Evolutionary conservation across 2,329 filamentous ascomycete genomes (phyloP).

Genomic region (Colletotrichum sp.): DNA sequence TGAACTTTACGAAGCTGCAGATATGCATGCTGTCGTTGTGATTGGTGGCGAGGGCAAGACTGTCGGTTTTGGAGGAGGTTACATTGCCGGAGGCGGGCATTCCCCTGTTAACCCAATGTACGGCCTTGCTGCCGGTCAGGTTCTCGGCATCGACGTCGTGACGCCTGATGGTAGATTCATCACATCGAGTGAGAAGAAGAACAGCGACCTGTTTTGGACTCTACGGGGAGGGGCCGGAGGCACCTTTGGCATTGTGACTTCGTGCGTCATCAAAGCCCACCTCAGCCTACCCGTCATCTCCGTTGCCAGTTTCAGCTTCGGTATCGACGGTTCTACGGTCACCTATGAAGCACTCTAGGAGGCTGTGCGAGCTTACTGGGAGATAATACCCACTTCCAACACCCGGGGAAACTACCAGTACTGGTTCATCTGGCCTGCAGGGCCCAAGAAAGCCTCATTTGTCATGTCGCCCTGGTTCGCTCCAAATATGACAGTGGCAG

Average conservation of each 20-base stretch:
- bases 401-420: not conserved
- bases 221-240: slow-evolving; percentile 54
- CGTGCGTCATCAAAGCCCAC: slow-evolving; percentile 57
- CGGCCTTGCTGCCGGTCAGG: slow-evolving; percentile 60
- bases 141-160: slow-evolving; percentile 50
- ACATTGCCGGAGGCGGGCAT: slow-evolving; percentile 59
- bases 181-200: slow-evolving; percentile 38
- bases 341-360: not conserved
- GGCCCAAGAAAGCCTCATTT: not conserved
- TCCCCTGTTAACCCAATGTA: slow-evolving; percentile 53
- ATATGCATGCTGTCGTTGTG: slow-evolving; percentile 47
- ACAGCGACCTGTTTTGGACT: slow-evolving; percentile 55
- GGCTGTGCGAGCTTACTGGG: not conserved
- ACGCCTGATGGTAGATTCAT: slow-evolving; percentile 46
- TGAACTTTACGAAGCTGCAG: slow-evolving; percentile 54
- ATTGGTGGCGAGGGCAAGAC: slow-evolving; percentile 59
- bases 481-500: not conserved
- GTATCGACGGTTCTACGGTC: not conserved
- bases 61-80: slow-evolving; percentile 64
- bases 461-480: not conserved
- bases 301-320: slow-evolving; percentile 47
- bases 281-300: slow-evolving; percentile 40
- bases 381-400: not conserved
- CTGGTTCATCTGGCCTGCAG: not conserved
- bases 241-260: slow-evolving; percentile 60